A percentile compares a stretch with the other conserved stretches of the same genome.
phyloP scores from a whole-genome alignment of 768 basidiomycete species.

The Kwoniella dendrophila region DNA sequence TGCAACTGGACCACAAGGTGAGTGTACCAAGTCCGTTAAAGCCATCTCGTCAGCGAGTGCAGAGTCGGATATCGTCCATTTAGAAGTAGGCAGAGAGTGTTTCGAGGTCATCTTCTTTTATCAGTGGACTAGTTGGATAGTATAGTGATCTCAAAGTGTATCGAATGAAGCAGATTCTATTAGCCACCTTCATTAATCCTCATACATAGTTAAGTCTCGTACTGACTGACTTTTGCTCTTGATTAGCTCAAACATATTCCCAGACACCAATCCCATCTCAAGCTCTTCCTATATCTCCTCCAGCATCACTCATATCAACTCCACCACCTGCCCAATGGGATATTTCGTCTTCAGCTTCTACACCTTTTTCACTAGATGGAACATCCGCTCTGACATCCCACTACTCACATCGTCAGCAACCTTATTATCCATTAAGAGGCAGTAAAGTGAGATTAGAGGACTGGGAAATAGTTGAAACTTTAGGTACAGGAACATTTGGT shows the following conservation, averaged over 20 bases:
- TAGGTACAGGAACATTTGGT: slow-evolving; percentile 96
- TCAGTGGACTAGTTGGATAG: too few relatives aligned
- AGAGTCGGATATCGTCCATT: too few relatives aligned
- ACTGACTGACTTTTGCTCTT: neutral
- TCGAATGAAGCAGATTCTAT: slow-evolving; percentile 7
- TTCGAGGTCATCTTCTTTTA: too few relatives aligned
- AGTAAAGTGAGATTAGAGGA: slow-evolving; percentile 45
- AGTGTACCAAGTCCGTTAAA: too few relatives aligned
- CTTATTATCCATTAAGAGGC: slow-evolving; percentile 12
- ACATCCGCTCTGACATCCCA: slow-evolving; percentile 17
- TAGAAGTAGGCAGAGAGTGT: too few relatives aligned
- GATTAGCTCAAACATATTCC: slow-evolving; percentile 6
- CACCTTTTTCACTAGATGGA: slow-evolving; percentile 6
- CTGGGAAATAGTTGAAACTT: slow-evolving; percentile 59
- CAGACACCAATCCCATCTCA: slow-evolving; percentile 13
- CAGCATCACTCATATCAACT: slow-evolving; percentile 41
- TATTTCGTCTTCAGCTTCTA: slow-evolving; percentile 19
- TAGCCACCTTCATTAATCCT: too few relatives aligned
- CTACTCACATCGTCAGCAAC: slow-evolving; percentile 9
- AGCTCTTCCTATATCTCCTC: slow-evolving; percentile 42
- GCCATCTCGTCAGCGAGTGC: too few relatives aligned
- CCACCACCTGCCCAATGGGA: slow-evolving; percentile 43
- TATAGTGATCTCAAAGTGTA: neutral
- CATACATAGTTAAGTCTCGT: too few relatives aligned
- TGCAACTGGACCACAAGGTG: too few relatives aligned